Percentiles rank a stretch among this genome's conserved stretches.
phyloP scores from a whole-genome alignment of 2,329 filamentous ascomycete species.

The Didymella glomerata region DNA sequence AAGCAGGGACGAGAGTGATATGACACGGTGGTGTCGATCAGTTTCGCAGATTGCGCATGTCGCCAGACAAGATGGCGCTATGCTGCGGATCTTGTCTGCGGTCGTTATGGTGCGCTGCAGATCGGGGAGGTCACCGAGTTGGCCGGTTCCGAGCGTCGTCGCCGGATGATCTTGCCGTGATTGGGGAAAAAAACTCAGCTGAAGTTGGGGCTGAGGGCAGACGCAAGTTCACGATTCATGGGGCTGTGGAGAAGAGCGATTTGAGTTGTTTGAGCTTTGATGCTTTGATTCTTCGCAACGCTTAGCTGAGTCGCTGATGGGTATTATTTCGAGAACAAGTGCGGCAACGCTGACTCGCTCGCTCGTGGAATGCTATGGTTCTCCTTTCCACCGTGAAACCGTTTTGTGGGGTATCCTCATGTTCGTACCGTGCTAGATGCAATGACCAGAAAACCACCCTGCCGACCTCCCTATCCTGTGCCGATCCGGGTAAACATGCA shows the following conservation, averaged over 20 bases:
- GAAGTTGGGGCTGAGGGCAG: background rate
- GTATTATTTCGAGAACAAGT: slow-evolving; percentile 5
- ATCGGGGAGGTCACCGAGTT: slow-evolving; percentile 12
- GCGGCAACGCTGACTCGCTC: slow-evolving; percentile 16
- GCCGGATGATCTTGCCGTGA: slow-evolving; percentile 14
- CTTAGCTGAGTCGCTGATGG: slow-evolving; percentile 10
- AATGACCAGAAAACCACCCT: slow-evolving; percentile 3
- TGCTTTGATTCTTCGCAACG: slow-evolving; percentile 7
- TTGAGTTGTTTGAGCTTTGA: slow-evolving; percentile 10
- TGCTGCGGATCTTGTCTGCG: slow-evolving; percentile 13
- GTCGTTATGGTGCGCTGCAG: slow-evolving; percentile 11
- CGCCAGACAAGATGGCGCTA: slow-evolving; percentile 15
- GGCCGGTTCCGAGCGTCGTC: background rate
- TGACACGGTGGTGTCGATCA: slow-evolving; percentile 14
- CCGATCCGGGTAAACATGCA: slow-evolving; percentile 14
- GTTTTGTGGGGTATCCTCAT: slow-evolving; percentile 23
- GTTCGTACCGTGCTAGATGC: slow-evolving; percentile 15
- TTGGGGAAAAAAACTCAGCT: slow-evolving; percentile 11
- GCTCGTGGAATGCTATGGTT: slow-evolving; percentile 13
- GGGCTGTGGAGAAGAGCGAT: slow-evolving; percentile 1
- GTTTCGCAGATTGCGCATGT: slow-evolving; percentile 15
- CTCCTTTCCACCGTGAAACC: slow-evolving; percentile 21
- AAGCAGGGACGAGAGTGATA: slow-evolving; percentile 8
- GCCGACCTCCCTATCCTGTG: slow-evolving; percentile 1
- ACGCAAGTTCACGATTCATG: slow-evolving; percentile 2